Evolutionary conservation across 345 rosid genomes (phyloP), one percentile per base, ranked within the genome.

Genomic region (Bruguiera gymnorhiza): DNA sequence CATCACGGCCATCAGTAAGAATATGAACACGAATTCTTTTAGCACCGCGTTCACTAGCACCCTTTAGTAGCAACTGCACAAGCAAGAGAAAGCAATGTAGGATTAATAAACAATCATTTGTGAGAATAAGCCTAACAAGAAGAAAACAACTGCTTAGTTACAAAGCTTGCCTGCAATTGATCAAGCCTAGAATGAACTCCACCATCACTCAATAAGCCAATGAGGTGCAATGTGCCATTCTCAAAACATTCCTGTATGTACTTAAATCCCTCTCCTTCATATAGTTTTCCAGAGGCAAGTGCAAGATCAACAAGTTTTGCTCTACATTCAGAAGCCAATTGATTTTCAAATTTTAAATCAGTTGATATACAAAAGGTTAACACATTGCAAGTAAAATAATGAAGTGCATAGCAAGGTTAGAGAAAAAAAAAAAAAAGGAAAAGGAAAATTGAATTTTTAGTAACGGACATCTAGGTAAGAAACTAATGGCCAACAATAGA

Each of bases 1-100:
- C 99, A 85, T 95, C 99, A 77, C 97, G 95, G 10, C 99, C 99
- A 75, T 95, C 99, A 3, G 99, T 95, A 43, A 95, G 95, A 69
- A 92, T 56, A 73, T 95, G 99, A 46, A 95, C 82, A 46, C 99
- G 87, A 62, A 95, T 92, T 81, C 93, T 86, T 79, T 86, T 95
- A 66, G 97, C 97, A 64, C 97, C 97, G 65, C 24, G 88, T 70
- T 95, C 95, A 48, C 78, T 76, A 59, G 96, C 87, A 55, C 99
- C 99, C 71, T 95, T 90, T 37, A 95, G 75, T 82, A 95, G 43
- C 84, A 88, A 76, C 99, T 92, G 82, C 79, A 65, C n/a, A 63
- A 70, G 18, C 67, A 23, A 72, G 18, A 43, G 36, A 56, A 36
- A 20, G 29, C 0, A 21, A 46, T 4, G 21, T 32, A 69, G 19